phyloP scores from a whole-genome alignment of 2,329 filamentous ascomycete genomes.

The Chrysoporthe cubensis region DNA sequence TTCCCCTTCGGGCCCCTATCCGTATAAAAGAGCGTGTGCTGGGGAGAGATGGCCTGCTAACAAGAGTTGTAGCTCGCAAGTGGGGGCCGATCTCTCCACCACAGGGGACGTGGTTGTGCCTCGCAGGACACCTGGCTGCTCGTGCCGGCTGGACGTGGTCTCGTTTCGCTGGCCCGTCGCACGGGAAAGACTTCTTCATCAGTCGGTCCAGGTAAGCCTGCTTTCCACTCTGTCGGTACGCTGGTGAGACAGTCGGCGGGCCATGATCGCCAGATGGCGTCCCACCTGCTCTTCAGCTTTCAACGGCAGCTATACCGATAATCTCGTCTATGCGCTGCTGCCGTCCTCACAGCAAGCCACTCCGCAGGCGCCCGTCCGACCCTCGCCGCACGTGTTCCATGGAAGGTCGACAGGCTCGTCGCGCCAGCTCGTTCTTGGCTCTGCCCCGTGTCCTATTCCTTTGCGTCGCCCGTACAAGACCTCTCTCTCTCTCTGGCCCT shows the following conservation, averaged over 20 bases:
- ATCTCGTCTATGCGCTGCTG: neutral
- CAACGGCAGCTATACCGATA: neutral
- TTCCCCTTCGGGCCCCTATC: no score
- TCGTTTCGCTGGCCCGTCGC: no score
- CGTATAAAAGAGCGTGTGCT: no score
- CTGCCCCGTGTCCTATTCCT: neutral
- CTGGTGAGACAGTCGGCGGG: neutral
- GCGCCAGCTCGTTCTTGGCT: neutral
- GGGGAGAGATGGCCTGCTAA: no score
- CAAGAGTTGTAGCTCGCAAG: no score
- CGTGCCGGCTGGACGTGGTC: no score
- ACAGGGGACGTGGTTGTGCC: no score
- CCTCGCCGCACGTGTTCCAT: neutral
- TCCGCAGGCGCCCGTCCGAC: neutral
- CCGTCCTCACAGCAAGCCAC: neutral
- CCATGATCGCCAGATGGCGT: slow-evolving; percentile 9
- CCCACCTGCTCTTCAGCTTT: slow-evolving; percentile 8
- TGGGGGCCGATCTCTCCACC: no score
- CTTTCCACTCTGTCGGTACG: slow-evolving; percentile 4
- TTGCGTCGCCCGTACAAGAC: neutral
- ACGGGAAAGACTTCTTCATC: neutral
- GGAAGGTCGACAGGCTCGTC: neutral
- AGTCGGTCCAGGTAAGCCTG: neutral
- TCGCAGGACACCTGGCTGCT: no score
- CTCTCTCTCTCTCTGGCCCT: neutral